A percentile compares a stretch with the other conserved stretches of the same genome.
Evolutionary conservation across 108 stramenopile genomes (phyloP).

Genomic region (Conticribra guillardii): DNA sequence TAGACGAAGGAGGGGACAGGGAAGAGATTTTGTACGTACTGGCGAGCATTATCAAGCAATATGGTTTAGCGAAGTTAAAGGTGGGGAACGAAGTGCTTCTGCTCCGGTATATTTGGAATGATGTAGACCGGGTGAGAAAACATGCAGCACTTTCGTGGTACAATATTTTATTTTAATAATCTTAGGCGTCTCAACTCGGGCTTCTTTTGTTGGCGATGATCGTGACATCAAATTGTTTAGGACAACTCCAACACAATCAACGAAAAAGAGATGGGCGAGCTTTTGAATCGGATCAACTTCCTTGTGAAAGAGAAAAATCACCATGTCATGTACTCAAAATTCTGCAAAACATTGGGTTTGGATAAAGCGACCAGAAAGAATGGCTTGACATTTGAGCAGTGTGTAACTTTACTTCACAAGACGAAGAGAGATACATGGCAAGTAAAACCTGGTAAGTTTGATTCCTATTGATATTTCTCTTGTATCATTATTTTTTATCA

Average conservation of each 20-base stretch:
- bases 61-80: constrained; percentile 61
- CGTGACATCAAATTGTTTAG: constrained; percentile 13
- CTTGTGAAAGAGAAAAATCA: constrained; percentile 46
- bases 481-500: background rate
- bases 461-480: background rate
- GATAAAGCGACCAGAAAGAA: constrained; percentile 54
- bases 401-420: constrained; percentile 80
- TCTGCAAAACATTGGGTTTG: constrained; percentile 70
- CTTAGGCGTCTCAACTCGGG: too few species aligned
- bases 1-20: constrained; percentile 49
- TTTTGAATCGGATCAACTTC: constrained; percentile 53
- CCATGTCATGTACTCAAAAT: constrained; percentile 62
- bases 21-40: constrained; percentile 75
- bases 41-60: constrained; percentile 60
- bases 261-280: constrained; percentile 53
- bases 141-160: too few species aligned
- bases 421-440: constrained; percentile 86
- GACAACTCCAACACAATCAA: constrained; percentile 71
- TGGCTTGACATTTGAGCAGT: constrained; percentile 86
- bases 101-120: constrained; percentile 40
- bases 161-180: too few species aligned
- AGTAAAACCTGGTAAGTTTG: constrained; percentile 63
- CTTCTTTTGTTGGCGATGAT: constrained; percentile 1
- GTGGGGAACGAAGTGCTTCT: constrained; percentile 78
- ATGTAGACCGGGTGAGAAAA: constrained; percentile 25